A percentile compares a stretch with the other conserved stretches of the same genome.
Conservation (phyloP, 305 asterid species). For the Fraxinus floribunda region DNA sequence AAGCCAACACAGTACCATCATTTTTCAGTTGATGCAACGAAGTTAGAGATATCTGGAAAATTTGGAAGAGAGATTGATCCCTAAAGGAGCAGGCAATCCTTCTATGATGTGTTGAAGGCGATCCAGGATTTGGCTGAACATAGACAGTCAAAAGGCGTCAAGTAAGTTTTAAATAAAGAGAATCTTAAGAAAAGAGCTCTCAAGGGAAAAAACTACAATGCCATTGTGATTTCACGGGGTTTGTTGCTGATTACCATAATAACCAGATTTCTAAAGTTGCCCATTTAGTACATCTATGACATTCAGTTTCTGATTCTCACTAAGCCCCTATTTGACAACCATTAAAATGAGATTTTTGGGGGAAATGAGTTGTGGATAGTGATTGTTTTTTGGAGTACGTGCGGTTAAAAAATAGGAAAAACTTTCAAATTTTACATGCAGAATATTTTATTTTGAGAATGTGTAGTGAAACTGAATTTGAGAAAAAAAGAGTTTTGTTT, state of each 20-base stretch:
- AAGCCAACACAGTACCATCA: slow-evolving; percentile 60
- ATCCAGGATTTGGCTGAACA: slow-evolving; percentile 82
- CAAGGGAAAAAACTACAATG: slow-evolving; percentile 6
- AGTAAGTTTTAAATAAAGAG: slow-evolving; percentile 26
- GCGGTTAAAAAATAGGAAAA: not conserved
- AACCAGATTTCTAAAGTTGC: slow-evolving; percentile 4
- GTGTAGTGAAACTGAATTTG: not conserved
- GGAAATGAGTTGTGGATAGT: not conserved
- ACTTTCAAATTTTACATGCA: not conserved
- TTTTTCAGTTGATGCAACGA: slow-evolving; percentile 80
- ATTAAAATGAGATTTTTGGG: not conserved
- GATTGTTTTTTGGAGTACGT: not conserved
- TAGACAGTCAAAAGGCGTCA: slow-evolving; percentile 27
- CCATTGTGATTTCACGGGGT: slow-evolving; percentile 11
- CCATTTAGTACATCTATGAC: slow-evolving; percentile 7
- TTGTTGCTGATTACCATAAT: not conserved
- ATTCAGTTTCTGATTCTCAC: slow-evolving; percentile 11
- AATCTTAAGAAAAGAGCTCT: not conserved
- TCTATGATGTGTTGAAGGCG: slow-evolving; percentile 94
- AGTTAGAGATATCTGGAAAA: slow-evolving; percentile 90
- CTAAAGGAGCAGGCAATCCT: slow-evolving; percentile 91
- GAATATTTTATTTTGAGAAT: not conserved
- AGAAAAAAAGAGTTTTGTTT: not conserved
- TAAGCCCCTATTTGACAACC: not conserved
- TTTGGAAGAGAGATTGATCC: slow-evolving; percentile 87